These are phyloP conservation scores for Penicillium sp. DNA, from an alignment of 2,329 filamentous ascomycete species.

Conservation along the genomic window DNA sequence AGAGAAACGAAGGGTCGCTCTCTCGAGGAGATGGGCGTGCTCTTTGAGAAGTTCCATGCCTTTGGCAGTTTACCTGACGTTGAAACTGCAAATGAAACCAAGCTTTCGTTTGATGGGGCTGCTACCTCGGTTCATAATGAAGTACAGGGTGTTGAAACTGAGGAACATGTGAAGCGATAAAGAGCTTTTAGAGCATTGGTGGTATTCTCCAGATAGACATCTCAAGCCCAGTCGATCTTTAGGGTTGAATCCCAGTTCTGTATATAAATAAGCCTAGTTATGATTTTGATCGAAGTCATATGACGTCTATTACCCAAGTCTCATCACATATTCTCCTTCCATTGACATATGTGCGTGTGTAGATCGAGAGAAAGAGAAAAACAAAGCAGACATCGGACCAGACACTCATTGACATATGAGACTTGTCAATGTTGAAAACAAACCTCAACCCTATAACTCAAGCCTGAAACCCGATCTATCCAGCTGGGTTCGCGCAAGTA, in stretches of 20 bases:
- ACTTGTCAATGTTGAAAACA: neutral
- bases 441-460: neutral
- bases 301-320: too few relatives aligned
- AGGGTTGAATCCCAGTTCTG: neutral
- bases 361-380: too few relatives aligned
- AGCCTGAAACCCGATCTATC: neutral
- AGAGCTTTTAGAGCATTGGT: too few relatives aligned
- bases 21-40: neutral
- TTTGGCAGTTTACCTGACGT: neutral
- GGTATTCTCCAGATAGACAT: too few relatives aligned
- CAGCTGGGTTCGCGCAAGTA: slow-evolving; percentile 14
- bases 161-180: neutral
- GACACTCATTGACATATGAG: too few relatives aligned
- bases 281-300: too few relatives aligned
- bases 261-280: neutral
- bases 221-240: too few relatives aligned
- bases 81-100: neutral
- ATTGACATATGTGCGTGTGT: too few relatives aligned
- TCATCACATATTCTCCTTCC: too few relatives aligned
- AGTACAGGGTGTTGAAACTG: neutral
- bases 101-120: neutral
- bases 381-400: too few relatives aligned
- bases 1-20: neutral
- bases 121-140: neutral
- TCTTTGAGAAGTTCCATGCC: neutral